Evolutionary conservation across 1,139 yeast genomes (phyloP), one percentile per base, ranked within the genome.

Genomic region (Diutina mesorugosa): DNA sequence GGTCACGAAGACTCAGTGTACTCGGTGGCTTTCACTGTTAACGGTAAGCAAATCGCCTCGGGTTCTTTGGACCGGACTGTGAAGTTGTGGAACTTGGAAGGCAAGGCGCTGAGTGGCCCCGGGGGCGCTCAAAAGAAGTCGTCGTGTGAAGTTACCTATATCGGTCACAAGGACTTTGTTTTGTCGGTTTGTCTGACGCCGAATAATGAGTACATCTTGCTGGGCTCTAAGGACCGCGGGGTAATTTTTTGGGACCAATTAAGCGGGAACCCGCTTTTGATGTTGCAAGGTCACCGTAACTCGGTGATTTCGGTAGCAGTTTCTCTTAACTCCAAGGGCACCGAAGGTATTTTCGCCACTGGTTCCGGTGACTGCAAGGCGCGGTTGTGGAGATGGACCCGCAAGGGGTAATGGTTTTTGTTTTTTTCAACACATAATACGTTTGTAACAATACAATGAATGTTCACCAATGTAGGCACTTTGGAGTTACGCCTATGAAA

Each of bases 351-450:
- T 63, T 93, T 93, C 77, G 99, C 98, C 57, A 91, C 98, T 18
- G 99, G 99, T 60, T 83, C 91, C 70, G 99, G 99, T 68, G 99
- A 93, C 72, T 91, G 97, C 71, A 89, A 91, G 70, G 98, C 98
- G 51, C 82, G 97, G 73, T 87, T 93, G 67, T 93, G 99, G 99
- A 83, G 84, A 68, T 89, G 85, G 85, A 78, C 46, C 28, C 45
- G 54, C 10, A 35, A 35, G 54, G 51, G 51, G 35, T 48, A 48
- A 29, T 48, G 26, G 28, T 48, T 29, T 48, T 29, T 48, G 28
- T 48, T 14, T 48, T 47, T 47, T 47, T 26, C 50, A 7, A 47
- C 9, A 47, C 50, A 47, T 47, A 47, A 47, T 47, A 18, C 32
- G 26, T 47, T 47, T 47, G 50, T 47, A 47, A 47, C 50, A 47